Evolutionary conservation across 108 stramenopile species (phyloP), one percentile per base, ranked within the genome.

Genomic region (Schizochytrium sp.): DNA sequence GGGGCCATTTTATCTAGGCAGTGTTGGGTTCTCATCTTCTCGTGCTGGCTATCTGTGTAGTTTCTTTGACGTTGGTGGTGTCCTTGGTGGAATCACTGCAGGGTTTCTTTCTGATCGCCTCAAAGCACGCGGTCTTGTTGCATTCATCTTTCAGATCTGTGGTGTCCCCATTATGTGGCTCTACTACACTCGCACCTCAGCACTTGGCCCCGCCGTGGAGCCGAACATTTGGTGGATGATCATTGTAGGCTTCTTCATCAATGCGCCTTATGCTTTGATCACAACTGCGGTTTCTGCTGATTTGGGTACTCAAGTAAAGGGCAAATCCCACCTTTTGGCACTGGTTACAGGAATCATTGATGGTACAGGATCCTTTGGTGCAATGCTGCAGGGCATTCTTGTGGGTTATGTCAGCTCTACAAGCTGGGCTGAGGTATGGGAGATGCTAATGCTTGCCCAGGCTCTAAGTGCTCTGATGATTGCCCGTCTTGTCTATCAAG

Each of bases 231-330:
- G 76, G 76, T 53, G 49, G 10, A 2, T 83, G 76, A 83, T 83
- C 50, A 47, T 83, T 38, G 76, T 83, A 5, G 76, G 76, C 28
- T 83, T 83, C 76, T 83, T 83, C 53, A 83, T 83, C 76, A 83
- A 83, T 83, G 76, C 76, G 28, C 76, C 76, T 17, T 83, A 83
- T 55, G 76, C 76, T n/a, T 40, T 83, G 28, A 83, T 83, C 47
- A 83, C 76, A 2, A 83, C 76, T 17, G 76, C 76, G 15, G 76
- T 83, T 17, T 10, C 76, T 46, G 76, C 76, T 1, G 76, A 83
- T 40, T 53, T 83, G 10, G 76, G 76, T 5, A 83, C 76, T 7
- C 76, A 83, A 53, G 76, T 83, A 40, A 8, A 42, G n/a, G 76
- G 76, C 50, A 83, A 83, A 13, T 49, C 47, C 2, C 76, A 55